Evolutionary conservation across 495 filamentous ascomycete genomes (phyloP).

Genomic region (Xylona heveae): DNA sequence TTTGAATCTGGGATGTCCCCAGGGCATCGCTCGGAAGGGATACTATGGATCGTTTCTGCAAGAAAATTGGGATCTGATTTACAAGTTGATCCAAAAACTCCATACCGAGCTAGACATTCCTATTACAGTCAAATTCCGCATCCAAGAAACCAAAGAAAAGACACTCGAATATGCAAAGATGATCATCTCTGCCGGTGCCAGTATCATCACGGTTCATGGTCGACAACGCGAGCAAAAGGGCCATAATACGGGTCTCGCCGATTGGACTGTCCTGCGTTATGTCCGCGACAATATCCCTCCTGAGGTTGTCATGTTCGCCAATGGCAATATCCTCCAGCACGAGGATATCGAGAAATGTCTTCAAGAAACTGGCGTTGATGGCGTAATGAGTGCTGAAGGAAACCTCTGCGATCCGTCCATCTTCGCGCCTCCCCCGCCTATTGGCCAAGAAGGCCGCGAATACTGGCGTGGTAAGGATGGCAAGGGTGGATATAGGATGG

Average conservation of each 20-base stretch:
- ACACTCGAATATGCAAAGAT: conserved; percentile 79
- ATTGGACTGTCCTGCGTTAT: conserved; percentile 70
- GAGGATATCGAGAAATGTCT: conserved; percentile 66
- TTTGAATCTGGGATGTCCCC: conserved; percentile 92
- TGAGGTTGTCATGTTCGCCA: conserved; percentile 87
- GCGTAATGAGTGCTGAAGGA: conserved; percentile 87
- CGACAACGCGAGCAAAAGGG: conserved; percentile 82
- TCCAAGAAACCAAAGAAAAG: conserved; percentile 67
- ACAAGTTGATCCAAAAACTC: conserved; percentile 53
- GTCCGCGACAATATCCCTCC: conserved; percentile 64
- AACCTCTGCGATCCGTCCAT: conserved; percentile 81
- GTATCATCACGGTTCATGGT: conserved; percentile 83
- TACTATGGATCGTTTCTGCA: conserved; percentile 90
- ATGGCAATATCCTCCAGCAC: conserved; percentile 76
- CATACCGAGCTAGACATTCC: conserved; percentile 53
- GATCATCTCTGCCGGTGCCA: conserved; percentile 74
- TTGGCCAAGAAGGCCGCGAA: conserved; percentile 42
- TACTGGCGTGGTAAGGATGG: conserved; percentile 74
- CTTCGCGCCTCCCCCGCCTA: conserved; percentile 36
- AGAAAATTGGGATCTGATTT: conserved; percentile 73
- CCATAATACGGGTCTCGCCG: conserved; percentile 81
- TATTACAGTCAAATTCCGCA: conserved; percentile 85
- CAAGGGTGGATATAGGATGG: conserved; percentile 72
- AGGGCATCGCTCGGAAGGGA: conserved; percentile 78
- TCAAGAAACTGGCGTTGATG: conserved; percentile 72